These are phyloP conservation scores for Globisporangium recalcitrans DNA, from an alignment of 352 stramenopile species.

Conservation along the genomic window DNA sequence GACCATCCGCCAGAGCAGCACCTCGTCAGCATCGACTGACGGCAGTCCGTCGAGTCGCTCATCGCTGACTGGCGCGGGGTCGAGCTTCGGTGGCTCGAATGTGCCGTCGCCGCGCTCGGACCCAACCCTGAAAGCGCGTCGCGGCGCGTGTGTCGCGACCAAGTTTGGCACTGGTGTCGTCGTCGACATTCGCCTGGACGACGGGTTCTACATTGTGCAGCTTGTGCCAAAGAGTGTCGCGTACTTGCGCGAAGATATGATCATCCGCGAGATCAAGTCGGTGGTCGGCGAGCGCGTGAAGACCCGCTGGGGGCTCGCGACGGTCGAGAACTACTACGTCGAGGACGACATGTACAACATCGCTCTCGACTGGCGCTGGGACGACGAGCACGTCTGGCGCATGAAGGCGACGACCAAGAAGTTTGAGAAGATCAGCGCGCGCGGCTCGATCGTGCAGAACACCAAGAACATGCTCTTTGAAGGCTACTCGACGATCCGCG, in stretches of 20 bases:
- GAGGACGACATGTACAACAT: constrained; percentile 89
- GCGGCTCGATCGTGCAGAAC: constrained; percentile 68
- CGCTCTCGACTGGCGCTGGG: constrained; percentile 83
- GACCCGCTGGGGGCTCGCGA: constrained; percentile 79
- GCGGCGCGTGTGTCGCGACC: constrained; percentile 68
- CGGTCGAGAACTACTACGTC: constrained; percentile 80
- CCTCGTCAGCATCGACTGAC: constrained; percentile 20
- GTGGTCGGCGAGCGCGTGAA: constrained; percentile 82
- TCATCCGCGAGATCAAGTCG: constrained; percentile 79
- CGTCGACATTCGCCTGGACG: constrained; percentile 61
- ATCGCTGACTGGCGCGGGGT: constrained; percentile 23
- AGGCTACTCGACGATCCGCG: constrained; percentile 66
- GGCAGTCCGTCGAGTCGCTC: constrained; percentile 9
- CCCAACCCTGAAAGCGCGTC: constrained; percentile 32
- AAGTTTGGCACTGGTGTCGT: constrained; percentile 73
- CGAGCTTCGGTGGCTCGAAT: constrained; percentile 11
- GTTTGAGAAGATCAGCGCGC: constrained; percentile 71
- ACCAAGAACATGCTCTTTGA: constrained; percentile 79
- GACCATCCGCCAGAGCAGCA: constrained; percentile 43
- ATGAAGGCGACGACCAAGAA: constrained; percentile 90
- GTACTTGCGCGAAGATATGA: constrained; percentile 58
- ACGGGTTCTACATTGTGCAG: constrained; percentile 74
- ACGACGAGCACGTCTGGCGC: constrained; percentile 84
- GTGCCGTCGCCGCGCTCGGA: constrained; percentile 30
- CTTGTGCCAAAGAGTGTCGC: constrained; percentile 65